Evolutionary conservation across 495 filamentous ascomycete species (phyloP), one percentile per base, ranked within the genome.

Genomic region (Entonaema liquescens): DNA sequence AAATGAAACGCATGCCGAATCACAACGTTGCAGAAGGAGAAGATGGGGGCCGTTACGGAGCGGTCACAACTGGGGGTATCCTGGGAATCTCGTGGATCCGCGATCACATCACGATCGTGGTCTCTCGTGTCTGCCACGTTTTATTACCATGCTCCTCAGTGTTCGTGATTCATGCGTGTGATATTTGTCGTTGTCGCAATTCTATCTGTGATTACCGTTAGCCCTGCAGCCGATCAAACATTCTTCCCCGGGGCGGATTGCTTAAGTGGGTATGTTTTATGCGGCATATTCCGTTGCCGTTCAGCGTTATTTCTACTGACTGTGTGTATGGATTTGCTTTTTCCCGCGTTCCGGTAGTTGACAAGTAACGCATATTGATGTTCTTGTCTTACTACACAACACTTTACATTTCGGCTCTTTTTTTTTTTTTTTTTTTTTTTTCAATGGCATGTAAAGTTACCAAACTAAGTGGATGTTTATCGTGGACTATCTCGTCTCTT

Each of bases 151-250:
- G 60, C 52, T 53, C 49, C 19, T 63, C 9, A 28, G 47, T 19
- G 13, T 40, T 44, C 26, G 47, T 42, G 26, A 44, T 50, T 70
- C 38, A 58, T 65, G 44, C 54, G 31, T 63, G 53, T 53, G 36
- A 63, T 63, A 13, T 12, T 25, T 1, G 17, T 57, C 33, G 17
- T 57, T 21, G 54, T 36, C 31, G 17, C 31, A 57, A 36, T 57
- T 23, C 19, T 57, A 9, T 21, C 12, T 33, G 54, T 57, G 54
- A 36, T n/a, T 38, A 36, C 31, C 5, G 15, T 36, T 21, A 54
- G 31, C 69, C 69, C 35, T 67, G 69, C 19, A 47, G 69, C 26
- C 63, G 63, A 72, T 72, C 69, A 72, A 72, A 72, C 69, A 67
- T 40, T 33, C 50, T 56, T 68, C 28, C 49, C 38, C 49, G 55